Evolutionary conservation across 352 stramenopile species (phyloP).

Genomic region (Phytophthora fragariae): DNA sequence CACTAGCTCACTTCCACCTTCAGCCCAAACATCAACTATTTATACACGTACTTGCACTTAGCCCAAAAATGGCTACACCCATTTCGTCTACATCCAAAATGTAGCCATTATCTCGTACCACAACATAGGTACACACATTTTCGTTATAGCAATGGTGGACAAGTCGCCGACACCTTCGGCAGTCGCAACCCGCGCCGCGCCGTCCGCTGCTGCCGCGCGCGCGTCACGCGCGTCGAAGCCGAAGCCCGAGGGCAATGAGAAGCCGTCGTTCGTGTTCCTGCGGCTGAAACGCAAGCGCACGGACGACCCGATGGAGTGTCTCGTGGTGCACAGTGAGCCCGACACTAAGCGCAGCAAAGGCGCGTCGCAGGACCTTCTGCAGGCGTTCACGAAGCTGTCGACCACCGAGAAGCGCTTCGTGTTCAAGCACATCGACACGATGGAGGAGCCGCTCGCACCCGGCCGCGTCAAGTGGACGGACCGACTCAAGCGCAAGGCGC

Average conservation of each 20-base stretch:
- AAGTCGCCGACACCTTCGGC: conserved; percentile 3
- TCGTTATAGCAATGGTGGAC: conserved; percentile 33
- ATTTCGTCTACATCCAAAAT: background rate
- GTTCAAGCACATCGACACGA: conserved; percentile 87
- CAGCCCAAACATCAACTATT: conserved; percentile 8
- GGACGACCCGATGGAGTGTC: conserved; percentile 74
- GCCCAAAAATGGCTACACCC: background rate
- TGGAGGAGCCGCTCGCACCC: conserved; percentile 56
- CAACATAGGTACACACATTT: background rate
- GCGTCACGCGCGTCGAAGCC: conserved; percentile 1
- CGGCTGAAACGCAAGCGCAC: conserved; percentile 86
- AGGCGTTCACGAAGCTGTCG: conserved; percentile 70
- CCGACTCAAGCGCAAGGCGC: conserved; percentile 71
- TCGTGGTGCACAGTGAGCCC: conserved; percentile 65
- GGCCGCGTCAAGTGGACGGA: conserved; percentile 68
- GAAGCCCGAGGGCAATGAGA: conserved; percentile 12
- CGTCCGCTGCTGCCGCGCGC: background rate
- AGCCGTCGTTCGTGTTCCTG: conserved; percentile 70
- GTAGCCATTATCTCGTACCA: background rate
- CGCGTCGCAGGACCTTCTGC: conserved; percentile 46
- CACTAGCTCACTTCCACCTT: background rate
- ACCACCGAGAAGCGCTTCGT: conserved; percentile 78
- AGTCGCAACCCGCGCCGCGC: background rate
- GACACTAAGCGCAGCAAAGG: conserved; percentile 33
- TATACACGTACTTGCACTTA: background rate